Evolutionary conservation across 2,329 filamentous ascomycete genomes (phyloP).

Genomic region (Atkinsonella texensis): DNA sequence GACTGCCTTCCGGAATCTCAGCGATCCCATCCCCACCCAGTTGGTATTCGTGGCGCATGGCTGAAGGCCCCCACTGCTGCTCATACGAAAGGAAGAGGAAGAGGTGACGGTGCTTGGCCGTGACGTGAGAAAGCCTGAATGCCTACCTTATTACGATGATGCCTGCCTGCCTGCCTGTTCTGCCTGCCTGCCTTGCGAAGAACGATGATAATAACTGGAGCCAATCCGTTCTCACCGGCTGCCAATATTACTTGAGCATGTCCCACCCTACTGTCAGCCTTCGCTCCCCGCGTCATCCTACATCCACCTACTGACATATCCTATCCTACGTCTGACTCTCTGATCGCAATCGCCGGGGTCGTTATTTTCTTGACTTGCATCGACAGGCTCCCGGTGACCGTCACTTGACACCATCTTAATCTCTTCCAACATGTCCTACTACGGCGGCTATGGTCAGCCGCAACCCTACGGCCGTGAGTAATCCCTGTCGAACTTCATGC

Average conservation of each 20-base stretch:
- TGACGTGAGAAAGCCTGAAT: background rate
- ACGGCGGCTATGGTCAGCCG: constrained; percentile 15
- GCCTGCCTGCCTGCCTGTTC: too few species aligned
- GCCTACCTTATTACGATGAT: background rate
- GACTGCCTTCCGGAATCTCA: background rate
- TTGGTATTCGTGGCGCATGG: background rate
- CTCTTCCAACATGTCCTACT: constrained; percentile 22
- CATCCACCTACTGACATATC: background rate
- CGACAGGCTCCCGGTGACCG: background rate
- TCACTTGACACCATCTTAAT: background rate
- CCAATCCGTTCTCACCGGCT: background rate
- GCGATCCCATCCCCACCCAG: too few species aligned
- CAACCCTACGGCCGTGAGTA: constrained; percentile 24
- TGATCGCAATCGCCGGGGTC: background rate
- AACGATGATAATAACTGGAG: background rate
- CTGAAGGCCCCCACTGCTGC: background rate
- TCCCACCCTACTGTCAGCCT: background rate
- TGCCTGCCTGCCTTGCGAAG: background rate
- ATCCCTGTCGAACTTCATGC: background rate
- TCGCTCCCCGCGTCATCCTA: background rate
- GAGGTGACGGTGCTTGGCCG: background rate
- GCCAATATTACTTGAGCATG: constrained; percentile 1
- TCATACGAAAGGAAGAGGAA: background rate
- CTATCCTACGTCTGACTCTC: background rate
- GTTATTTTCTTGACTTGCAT: too few species aligned